These are phyloP conservation scores for Pichia sp. DNA, from an alignment of 1,139 yeast genomes.

Conservation along the genomic window DNA sequence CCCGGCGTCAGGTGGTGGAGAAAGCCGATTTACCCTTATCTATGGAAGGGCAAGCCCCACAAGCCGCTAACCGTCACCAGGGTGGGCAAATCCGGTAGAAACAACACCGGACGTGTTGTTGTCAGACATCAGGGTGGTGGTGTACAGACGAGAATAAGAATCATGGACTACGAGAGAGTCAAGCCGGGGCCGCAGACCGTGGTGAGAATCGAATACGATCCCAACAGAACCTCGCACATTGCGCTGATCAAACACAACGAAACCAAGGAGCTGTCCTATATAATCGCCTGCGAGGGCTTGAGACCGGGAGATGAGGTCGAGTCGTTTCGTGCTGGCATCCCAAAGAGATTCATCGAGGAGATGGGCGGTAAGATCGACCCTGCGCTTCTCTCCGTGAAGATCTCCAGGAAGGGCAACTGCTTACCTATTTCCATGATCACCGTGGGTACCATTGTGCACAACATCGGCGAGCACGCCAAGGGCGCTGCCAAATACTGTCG, in stretches of 20 bases:
- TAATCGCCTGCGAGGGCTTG: conserved; percentile 86
- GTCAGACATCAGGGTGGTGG: conserved; percentile 98
- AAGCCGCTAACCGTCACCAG: conserved; percentile 70
- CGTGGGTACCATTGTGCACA: conserved; percentile 85
- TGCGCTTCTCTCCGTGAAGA: conserved; percentile 80
- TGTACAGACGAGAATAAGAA: conserved; percentile 79
- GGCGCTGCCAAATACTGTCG: conserved; percentile 94
- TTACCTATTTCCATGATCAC: conserved; percentile 90
- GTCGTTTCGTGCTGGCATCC: conserved; percentile 83
- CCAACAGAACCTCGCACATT: conserved; percentile 90
- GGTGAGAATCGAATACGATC: conserved; percentile 89
- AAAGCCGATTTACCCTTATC: conserved; percentile 80
- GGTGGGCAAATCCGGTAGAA: conserved; percentile 82
- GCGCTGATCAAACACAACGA: conserved; percentile 70
- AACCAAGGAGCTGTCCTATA: conserved; percentile 66
- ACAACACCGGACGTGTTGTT: conserved; percentile 81
- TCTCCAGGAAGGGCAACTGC: conserved; percentile 92
- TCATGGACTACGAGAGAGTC: conserved; percentile 70
- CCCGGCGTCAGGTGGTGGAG: conserved; percentile 90
- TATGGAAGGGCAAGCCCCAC: conserved; percentile 82
- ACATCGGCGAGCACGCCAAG: conserved; percentile 66
- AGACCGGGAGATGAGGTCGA: conserved; percentile 91
- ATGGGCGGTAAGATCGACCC: conserved; percentile 92
- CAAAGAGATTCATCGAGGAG: conserved; percentile 66
- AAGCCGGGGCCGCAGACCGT: conserved; percentile 74